phyloP scores from a whole-genome alignment of 371 early-diverging fungal species.

The Mortierella sp. region DNA sequence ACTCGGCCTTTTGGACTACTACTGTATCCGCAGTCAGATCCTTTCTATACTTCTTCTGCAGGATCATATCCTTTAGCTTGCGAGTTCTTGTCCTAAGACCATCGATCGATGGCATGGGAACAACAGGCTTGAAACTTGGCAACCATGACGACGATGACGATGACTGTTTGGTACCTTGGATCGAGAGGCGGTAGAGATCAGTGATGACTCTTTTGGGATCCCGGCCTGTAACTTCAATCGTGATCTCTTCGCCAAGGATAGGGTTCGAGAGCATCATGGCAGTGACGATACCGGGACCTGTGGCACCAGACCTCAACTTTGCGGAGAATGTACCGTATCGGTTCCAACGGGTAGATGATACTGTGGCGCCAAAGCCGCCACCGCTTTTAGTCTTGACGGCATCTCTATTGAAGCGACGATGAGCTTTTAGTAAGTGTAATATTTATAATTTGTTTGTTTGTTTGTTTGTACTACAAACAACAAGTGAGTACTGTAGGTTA shows the following conservation, averaged over 20 bases:
- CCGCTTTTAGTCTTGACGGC: constrained; percentile 47
- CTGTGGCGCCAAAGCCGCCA: constrained; percentile 50
- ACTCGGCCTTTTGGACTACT: constrained; percentile 4
- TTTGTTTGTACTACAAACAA: neutral
- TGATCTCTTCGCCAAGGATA: constrained; percentile 48
- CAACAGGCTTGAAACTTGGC: constrained; percentile 2
- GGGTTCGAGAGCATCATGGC: constrained; percentile 52
- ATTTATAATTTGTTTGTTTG: constrained; percentile 2
- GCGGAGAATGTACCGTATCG: constrained; percentile 43
- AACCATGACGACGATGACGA: constrained; percentile 6
- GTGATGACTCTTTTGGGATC: constrained; percentile 37
- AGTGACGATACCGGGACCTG: constrained; percentile 51
- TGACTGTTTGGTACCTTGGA: neutral
- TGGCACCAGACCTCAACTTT: constrained; percentile 46
- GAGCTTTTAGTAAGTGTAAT: neutral
- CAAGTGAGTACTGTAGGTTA: neutral
- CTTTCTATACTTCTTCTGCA: constrained; percentile 7
- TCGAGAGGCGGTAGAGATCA: constrained; percentile 1
- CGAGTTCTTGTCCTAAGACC: constrained; percentile 16
- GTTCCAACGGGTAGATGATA: constrained; percentile 53
- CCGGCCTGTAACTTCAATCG: constrained; percentile 46
- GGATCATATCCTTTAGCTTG: constrained; percentile 24
- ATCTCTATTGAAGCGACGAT: constrained; percentile 13
- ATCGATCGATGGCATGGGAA: constrained; percentile 10
- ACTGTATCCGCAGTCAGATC: neutral